Conservation (phyloP, 306 rosid species). For the Sphenostylis stenocarpa region DNA sequence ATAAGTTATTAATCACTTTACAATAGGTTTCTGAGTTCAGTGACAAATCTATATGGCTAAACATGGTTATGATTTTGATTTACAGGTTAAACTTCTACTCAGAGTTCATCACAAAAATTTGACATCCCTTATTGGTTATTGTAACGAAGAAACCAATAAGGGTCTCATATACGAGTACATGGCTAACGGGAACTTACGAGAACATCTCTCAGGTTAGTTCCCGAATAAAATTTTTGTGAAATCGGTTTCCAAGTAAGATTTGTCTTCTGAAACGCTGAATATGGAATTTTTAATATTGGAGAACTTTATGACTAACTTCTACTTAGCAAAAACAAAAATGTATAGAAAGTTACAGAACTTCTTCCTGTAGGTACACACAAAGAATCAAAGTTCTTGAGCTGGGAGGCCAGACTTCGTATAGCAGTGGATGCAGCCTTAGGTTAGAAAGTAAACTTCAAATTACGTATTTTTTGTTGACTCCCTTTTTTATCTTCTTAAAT, state of each 20-base stretch:
- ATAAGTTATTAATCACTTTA: background rate
- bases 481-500: background rate
- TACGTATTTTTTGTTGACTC: background rate
- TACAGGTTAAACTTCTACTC: constrained; percentile 29
- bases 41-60: background rate
- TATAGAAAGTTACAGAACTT: background rate
- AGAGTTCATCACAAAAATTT: constrained; percentile 42
- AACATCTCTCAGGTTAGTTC: constrained; percentile 40
- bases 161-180: constrained; percentile 43
- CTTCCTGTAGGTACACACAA: constrained; percentile 1
- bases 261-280: no score
- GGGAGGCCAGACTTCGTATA: constrained; percentile 50
- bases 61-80: background rate
- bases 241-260: background rate
- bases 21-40: background rate
- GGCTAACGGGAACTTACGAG: constrained; percentile 32
- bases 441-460: background rate
- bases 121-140: constrained; percentile 41
- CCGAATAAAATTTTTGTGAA: background rate
- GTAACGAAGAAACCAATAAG: constrained; percentile 28
- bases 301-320: background rate
- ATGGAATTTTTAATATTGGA: no score
- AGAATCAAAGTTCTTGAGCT: constrained; percentile 17
- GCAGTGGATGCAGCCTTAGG: constrained; percentile 49
- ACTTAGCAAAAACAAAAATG: background rate